Base-by-base conservation (phyloP, 2,329 filamentous ascomycete genomes). In the Trichoderma afroharzianum region DNA sequence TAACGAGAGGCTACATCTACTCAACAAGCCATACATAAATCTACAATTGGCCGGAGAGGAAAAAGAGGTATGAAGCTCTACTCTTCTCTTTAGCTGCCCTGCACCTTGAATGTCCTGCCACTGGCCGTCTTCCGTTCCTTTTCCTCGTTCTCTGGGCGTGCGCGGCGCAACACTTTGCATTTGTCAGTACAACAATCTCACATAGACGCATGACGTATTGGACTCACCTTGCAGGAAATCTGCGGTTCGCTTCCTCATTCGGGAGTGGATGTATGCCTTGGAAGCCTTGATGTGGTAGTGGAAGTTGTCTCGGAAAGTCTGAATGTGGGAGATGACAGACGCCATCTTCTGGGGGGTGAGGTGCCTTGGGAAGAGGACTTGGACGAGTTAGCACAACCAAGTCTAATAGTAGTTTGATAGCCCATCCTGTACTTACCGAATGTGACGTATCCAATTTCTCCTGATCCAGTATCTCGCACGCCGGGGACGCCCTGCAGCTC, bases 211-310 rank as follows among this genome's bases (percentile, higher is more conserved):
- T 4, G 15, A 11, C 14, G 24, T 7, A n/a, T 6, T n/a, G 30
- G 39, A 76, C 87, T 80, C 85, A 95, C 94, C 93, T 88, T 99
- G 97, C 71, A 99, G 90, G 86, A 99, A 99, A 82, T 99, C 97
- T 63, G 96, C 96, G 11, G 97, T 99, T 81, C 96, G 90, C 86
- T 95, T 93, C 80, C 96, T 91, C 96, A 99, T 99, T 79, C 97
- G 90, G 39, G 95, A 97, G 87, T 99, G 96, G 75, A 99, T 99
- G 80, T 98, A 99, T 68, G 97, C 96, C 87, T 99, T 99, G 74
- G 95, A 98, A 33, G 96, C 97, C 85, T 99, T 99, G 84, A 99
- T 99, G 83, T 99, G 96, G 82, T 99, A 99, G 83, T 99, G 96
- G 87, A 99, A 99, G 83, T 99, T 99, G 81, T 99, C 96, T 76